Evolutionary conservation across 2,329 filamentous ascomycete species (phyloP).

Genomic region (Fusarium protoensiforme): DNA sequence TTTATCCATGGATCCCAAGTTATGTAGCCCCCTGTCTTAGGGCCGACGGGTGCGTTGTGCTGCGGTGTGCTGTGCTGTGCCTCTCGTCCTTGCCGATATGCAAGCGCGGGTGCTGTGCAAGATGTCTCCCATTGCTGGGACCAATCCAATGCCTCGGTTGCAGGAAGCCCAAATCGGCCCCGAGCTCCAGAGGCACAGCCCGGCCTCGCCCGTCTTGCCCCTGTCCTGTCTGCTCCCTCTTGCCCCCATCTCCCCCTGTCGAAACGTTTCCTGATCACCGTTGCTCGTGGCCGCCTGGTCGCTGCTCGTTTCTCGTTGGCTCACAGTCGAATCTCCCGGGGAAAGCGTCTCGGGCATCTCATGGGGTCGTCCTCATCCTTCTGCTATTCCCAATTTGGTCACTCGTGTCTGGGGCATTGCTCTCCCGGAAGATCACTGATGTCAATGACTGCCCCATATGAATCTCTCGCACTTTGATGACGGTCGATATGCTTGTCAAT

Average conservation of each 20-base stretch:
- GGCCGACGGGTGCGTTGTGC: neutral
- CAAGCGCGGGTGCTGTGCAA: conserved; percentile 17
- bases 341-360: conserved; percentile 28
- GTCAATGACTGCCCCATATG: conserved; percentile 30
- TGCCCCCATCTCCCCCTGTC: conserved; percentile 5
- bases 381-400: conserved; percentile 32
- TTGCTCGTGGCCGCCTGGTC: conserved; percentile 10
- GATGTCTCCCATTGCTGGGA: conserved; percentile 5
- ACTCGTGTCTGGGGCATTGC: conserved; percentile 35
- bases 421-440: conserved; percentile 40
- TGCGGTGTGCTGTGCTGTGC: conserved; percentile 32
- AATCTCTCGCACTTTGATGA: conserved; percentile 23
- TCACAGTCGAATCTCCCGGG: conserved; percentile 30
- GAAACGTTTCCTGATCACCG: conserved; percentile 15
- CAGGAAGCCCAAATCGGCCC: conserved; percentile 36
- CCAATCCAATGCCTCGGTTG: conserved; percentile 39
- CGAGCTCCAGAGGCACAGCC: conserved; percentile 39
- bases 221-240: conserved; percentile 21
- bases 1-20: conserved; percentile 33
- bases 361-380: conserved; percentile 5
- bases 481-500: conserved; percentile 33
- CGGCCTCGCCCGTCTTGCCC: conserved; percentile 34
- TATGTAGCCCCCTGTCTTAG: conserved; percentile 26
- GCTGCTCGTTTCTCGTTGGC: conserved; percentile 28
- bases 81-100: conserved; percentile 14